Evolutionary conservation across 495 filamentous ascomycete genomes (phyloP), one percentile per base, ranked within the genome.

Genomic region (Penicillium egyptiacum): DNA sequence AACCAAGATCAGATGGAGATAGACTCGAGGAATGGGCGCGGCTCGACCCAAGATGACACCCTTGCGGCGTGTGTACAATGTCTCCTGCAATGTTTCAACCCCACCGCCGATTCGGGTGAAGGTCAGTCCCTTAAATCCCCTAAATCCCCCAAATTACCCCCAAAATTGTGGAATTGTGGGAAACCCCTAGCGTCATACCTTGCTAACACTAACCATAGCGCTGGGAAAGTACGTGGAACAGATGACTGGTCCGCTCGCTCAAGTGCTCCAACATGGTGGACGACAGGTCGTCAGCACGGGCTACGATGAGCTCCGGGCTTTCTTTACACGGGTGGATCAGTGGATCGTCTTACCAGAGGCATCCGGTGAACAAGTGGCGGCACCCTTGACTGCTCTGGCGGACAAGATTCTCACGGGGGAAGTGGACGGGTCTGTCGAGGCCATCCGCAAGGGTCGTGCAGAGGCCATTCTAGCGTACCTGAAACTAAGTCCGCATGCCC

Each of bases 1-100:
- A 81, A 84, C 55, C 79, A 72, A 14, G 83, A 87, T 56, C 78
- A 75, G 37, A 94, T 92, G 90, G 89, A 92, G 39, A 69, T 85
- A 28, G 85, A 88, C 54, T 75, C 75, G 12, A 70, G 68, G 25
- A 73, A 66, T 48, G 75, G 72, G 30, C 62, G 59, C 25, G 75
- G 71, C 42, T 66, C 71, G 40, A 63, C 47, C 30, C 62, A 62
- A 35, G 72, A 72, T 10, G 63, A 76, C 43, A 82, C 75, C 26
- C 68, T 82, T 53, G 77, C 76, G 39, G 77, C 79, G 30, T 70
- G 78, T 63, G 63, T 75, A 12, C 68, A 70, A 56, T 79, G 79
- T 37, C 65, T 81, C 14, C 53, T 82, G 47, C 74, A 75, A 58
- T 76, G 76, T 62, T 58, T 79, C 49, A 79, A 74, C 59, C 69